These are phyloP conservation scores for Arachis stenosperma DNA, from an alignment of 306 rosid species.

Conservation along the genomic window DNA sequence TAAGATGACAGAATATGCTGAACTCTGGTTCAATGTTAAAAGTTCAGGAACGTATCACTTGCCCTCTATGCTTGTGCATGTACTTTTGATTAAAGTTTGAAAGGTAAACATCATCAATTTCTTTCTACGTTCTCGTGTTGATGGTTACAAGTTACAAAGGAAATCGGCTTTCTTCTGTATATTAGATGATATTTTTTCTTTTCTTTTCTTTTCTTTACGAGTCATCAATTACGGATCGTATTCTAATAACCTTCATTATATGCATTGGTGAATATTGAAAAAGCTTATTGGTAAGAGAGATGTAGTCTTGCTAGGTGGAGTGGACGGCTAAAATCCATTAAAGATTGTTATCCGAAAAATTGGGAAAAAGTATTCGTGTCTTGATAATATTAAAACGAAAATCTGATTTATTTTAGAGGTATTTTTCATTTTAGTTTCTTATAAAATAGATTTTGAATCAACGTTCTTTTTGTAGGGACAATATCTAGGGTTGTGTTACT, in stretches of 20 bases:
- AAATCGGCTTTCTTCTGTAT: conserved; percentile 7
- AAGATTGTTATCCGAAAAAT: not conserved
- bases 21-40: conserved; percentile 11
- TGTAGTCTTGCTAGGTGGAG: not conserved
- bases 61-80: conserved; percentile 25
- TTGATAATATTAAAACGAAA: too few species aligned
- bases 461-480: not conserved
- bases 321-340: not conserved
- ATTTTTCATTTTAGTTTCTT: not conserved
- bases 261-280: not conserved
- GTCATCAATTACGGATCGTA: not conserved
- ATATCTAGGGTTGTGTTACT: not conserved
- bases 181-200: not conserved
- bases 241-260: conserved; percentile 4
- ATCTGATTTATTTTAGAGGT: not conserved
- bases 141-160: not conserved
- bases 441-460: too few species aligned
- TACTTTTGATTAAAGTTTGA: conserved; percentile 28
- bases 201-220: too few species aligned
- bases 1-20: conserved; percentile 16
- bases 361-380: not conserved
- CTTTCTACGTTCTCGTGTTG: conserved; percentile 1
- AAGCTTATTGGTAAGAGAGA: not conserved
- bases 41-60: conserved; percentile 2
- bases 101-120: conserved; percentile 23